These are phyloP conservation scores for Blastobotrys elegans DNA, from an alignment of 1,139 yeast genomes.

Conservation along the genomic window DNA sequence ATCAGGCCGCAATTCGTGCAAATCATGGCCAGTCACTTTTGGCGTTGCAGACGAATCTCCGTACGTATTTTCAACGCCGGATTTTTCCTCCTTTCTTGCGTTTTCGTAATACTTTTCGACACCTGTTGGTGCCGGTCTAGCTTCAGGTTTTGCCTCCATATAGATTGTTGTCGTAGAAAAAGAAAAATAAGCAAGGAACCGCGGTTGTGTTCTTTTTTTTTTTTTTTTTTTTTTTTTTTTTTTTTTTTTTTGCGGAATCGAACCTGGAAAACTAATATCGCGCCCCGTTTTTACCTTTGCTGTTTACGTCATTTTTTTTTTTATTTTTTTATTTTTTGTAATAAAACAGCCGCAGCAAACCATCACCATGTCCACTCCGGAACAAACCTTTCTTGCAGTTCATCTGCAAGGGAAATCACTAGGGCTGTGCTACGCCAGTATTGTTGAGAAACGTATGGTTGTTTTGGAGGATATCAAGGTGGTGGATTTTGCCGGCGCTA, in stretches of 20 bases:
- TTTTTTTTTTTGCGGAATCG: no score
- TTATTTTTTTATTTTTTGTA: no score
- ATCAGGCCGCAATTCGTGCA: slow-evolving; percentile 22
- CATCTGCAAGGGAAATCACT: background rate
- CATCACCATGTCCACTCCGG: no score
- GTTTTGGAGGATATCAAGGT: slow-evolving; percentile 1
- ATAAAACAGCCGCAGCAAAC: no score
- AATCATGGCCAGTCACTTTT: slow-evolving; percentile 4
- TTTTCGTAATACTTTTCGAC: slow-evolving; percentile 2
- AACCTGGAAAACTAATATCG: no score
- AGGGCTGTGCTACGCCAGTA: background rate
- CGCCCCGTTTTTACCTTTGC: no score
- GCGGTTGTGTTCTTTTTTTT: no score
- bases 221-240: no score
- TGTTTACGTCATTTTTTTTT: no score
- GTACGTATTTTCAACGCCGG: background rate
- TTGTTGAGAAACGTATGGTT: background rate
- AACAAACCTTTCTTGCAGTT: background rate
- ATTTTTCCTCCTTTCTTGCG: slow-evolving; percentile 4
- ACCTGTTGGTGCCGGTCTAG: slow-evolving; percentile 9
- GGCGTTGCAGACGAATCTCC: slow-evolving; percentile 2
- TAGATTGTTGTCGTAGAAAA: background rate
- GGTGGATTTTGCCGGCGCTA: background rate
- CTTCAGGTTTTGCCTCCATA: slow-evolving; percentile 10
- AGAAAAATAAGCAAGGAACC: background rate